Percentiles rank a stretch among this genome's conserved stretches.
Evolutionary conservation across 208 protist genomes (phyloP).

Genomic region (Acanthamoeba healyi): DNA sequence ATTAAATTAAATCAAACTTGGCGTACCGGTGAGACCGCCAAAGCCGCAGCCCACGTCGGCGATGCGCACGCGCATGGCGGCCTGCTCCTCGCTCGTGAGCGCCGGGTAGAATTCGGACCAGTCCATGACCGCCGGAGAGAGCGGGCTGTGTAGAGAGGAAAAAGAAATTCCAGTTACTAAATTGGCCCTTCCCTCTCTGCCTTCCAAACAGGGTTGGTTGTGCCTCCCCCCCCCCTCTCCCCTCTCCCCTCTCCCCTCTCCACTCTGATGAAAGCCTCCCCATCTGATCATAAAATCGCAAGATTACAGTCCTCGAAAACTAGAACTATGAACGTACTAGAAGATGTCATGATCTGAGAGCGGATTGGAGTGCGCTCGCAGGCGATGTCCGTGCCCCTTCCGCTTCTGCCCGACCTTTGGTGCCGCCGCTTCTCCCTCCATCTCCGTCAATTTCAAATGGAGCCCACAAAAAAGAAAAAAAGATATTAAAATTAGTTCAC

Average conservation of each 20-base stretch:
- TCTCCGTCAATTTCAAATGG: neutral
- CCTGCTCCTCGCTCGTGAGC: neutral
- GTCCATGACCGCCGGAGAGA: slow-evolving; percentile 35
- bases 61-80: slow-evolving; percentile 88
- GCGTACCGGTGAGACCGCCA: slow-evolving; percentile 95
- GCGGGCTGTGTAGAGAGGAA: neutral
- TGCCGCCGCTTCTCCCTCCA: neutral
- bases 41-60: slow-evolving; percentile 98
- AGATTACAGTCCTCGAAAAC: neutral
- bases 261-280: too few species aligned
- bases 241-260: too few species aligned
- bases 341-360: slow-evolving; percentile 74
- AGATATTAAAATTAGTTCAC: neutral
- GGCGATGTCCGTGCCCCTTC: slow-evolving; percentile 39
- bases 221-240: too few species aligned
- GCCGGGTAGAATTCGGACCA: slow-evolving; percentile 43
- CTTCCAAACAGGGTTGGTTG: too few species aligned
- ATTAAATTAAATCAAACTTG: slow-evolving; percentile 23
- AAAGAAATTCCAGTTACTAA: too few species aligned
- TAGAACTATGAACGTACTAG: slow-evolving; percentile 43
- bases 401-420: slow-evolving; percentile 54
- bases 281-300: too few species aligned
- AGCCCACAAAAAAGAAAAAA: too few species aligned
- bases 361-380: slow-evolving; percentile 72
- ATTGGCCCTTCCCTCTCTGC: too few species aligned